A percentile compares a stretch with the other conserved stretches of the same genome.
Conservation (phyloP, 352 stramenopile genomes). For the Globisporangium sylvaticum region DNA sequence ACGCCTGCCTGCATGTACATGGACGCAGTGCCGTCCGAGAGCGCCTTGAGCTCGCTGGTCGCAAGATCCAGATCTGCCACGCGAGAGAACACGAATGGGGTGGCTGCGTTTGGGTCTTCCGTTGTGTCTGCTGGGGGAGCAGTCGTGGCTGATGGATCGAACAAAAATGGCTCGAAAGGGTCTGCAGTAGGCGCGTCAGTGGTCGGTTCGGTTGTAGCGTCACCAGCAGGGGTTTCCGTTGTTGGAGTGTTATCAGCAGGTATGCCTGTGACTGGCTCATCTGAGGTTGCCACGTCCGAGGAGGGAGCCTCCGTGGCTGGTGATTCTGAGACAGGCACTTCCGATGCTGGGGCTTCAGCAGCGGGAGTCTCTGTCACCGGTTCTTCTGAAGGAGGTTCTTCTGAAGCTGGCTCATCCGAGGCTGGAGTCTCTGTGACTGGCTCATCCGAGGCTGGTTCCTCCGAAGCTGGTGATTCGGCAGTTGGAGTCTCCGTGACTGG, state of each 20-base stretch:
- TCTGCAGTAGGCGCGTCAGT: not conserved
- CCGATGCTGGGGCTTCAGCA: not conserved
- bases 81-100: not conserved
- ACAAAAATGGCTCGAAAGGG: not conserved
- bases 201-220: not conserved
- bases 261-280: not conserved
- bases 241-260: not conserved
- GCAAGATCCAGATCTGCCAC: not conserved
- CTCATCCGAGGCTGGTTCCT: not conserved
- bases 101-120: not conserved
- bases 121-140: not conserved
- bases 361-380: not conserved
- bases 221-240: not conserved
- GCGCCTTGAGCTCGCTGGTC: not conserved
- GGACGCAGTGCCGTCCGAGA: not conserved
- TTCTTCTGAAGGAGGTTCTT: not conserved
- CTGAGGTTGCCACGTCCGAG: not conserved
- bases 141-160: not conserved
- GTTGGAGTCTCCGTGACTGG: not conserved
- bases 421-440: not conserved
- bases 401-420: not conserved
- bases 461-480: not conserved
- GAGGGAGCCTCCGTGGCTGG: not conserved
- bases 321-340: not conserved
- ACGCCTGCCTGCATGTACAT: constrained; percentile 9